Percentiles rank a stretch among this genome's conserved stretches.
Evolutionary conservation across 2,329 filamentous ascomycete species (phyloP).

Genomic region (Botrytis byssoidea): DNA sequence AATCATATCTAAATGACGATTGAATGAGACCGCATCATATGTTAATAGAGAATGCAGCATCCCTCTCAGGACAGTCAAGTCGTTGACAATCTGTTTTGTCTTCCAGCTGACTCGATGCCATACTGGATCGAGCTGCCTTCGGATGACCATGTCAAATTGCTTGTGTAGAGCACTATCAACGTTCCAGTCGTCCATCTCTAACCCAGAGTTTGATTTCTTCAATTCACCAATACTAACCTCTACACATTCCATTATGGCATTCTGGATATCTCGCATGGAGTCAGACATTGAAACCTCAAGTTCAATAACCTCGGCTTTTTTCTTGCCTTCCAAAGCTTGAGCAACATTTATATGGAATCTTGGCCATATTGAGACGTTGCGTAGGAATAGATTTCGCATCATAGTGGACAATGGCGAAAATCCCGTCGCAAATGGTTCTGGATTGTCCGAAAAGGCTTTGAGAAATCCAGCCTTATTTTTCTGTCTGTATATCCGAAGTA

Average conservation of each 20-base stretch:
- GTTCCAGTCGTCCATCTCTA: constrained; percentile 98
- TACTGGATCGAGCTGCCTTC: constrained; percentile 88
- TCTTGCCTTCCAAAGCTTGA: constrained; percentile 82
- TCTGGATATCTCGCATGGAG: constrained; percentile 89
- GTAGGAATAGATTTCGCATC: constrained; percentile 88
- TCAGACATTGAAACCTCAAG: constrained; percentile 95
- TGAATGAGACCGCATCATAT: constrained; percentile 86
- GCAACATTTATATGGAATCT: constrained; percentile 91
- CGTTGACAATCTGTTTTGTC: constrained; percentile 90
- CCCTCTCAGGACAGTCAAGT: constrained; percentile 77
- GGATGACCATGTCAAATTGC: constrained; percentile 86
- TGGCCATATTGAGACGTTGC: constrained; percentile 87
- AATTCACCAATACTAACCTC: constrained; percentile 92
- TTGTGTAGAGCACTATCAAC: constrained; percentile 88
- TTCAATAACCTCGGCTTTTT: constrained; percentile 95
- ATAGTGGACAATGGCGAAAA: constrained; percentile 86
- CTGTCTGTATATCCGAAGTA: constrained; percentile 88
- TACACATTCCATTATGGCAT: constrained; percentile 91
- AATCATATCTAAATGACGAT: constrained; percentile 92
- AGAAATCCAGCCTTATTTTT: constrained; percentile 92
- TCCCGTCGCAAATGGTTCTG: constrained; percentile 83
- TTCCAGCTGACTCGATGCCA: constrained; percentile 97
- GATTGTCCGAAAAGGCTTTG: constrained; percentile 93
- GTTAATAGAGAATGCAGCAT: constrained; percentile 80
- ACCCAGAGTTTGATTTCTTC: constrained; percentile 82